Base-by-base conservation (phyloP, 805 yeast genomes). In the Zygosaccharomyces bailii region DNA sequence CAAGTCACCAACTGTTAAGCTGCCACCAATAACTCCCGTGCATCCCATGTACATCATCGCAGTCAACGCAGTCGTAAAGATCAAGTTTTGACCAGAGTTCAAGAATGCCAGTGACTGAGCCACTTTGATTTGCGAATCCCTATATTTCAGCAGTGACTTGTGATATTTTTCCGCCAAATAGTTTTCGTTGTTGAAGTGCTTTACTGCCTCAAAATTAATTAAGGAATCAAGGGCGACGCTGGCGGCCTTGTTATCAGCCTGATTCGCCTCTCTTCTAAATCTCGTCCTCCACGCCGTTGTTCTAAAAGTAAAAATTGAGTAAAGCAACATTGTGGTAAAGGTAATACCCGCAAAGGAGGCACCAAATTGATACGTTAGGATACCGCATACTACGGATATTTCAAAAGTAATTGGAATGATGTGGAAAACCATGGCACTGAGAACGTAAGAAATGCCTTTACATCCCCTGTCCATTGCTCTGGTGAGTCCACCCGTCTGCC, bases 41-140 rank as follows among this genome's bases (percentile, higher is more conserved):
- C 96, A 87, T 11, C 96, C 97, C 95, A 93, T 83, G 64, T 86
- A 93, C 99, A 93, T 93, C 95, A 93, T 93, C 1, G 82, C 86
- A 1, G 99, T 93, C 51, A 93, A 70, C 1, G 99, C 98, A 32
- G 86, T 67, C 0, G 97, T 86, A 67, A 86, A 86, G 24, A 86
- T 86, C 44, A 84, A 55, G 59, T 82, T 85, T 62, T 86, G 95
- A 13, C 95, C 95, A 0, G 88, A 74, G 52, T 86, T 86, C 49
- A 86, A 70, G 57, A 76, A 86, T 18, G 93, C 89, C 50, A 86
- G 68, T 0, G 93, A 85, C 2, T 91, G 86, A 2, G 91, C 89
- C n/a, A 86, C 87, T 59, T 84, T 84, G 52, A 86, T 80, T 21
- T 82, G 79, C 9, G 70, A 68, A 45, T 72, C 70, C 62, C 87